Conservation (phyloP, 1,284 basidiomycete genomes). For the Ceratobasidium sp. region DNA sequence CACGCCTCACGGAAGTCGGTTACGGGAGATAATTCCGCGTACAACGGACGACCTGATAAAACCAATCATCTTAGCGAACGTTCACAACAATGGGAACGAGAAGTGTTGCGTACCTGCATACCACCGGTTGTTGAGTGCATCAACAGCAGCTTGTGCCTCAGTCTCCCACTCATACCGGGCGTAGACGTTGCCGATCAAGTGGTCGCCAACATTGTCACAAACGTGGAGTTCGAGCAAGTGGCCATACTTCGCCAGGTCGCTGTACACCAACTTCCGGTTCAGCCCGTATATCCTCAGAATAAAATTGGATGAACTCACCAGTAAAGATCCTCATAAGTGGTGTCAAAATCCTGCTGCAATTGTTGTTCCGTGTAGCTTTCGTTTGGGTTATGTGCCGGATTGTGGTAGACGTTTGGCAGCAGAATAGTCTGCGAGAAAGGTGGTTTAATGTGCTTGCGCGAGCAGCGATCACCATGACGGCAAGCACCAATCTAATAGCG, state of each 20-base stretch:
- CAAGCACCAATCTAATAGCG: constrained; percentile 85
- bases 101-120: constrained; percentile 81
- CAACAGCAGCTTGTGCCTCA: constrained; percentile 93
- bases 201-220: constrained; percentile 99
- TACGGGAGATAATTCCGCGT: constrained; percentile 97
- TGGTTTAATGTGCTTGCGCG: constrained; percentile 96
- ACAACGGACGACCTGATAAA: constrained; percentile 84
- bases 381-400: constrained; percentile 92
- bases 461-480: constrained; percentile 95
- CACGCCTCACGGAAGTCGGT: constrained; percentile 99
- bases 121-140: constrained; percentile 95
- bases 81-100: constrained; percentile 13
- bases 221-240: constrained; percentile 96
- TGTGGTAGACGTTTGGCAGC: constrained; percentile 99
- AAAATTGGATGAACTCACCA: constrained; percentile 58
- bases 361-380: constrained; percentile 88
- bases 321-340: constrained; percentile 95
- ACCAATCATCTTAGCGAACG: constrained; percentile 38
- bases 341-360: constrained; percentile 95
- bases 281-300: not conserved
- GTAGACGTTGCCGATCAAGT: constrained; percentile 98
- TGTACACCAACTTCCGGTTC: constrained; percentile 43
- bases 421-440: constrained; percentile 98
- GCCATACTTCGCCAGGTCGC: constrained; percentile 92
- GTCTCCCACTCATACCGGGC: constrained; percentile 99